Evolutionary conservation across 306 rosid genomes (phyloP).

Genomic region (Adenanthera pavonina): DNA sequence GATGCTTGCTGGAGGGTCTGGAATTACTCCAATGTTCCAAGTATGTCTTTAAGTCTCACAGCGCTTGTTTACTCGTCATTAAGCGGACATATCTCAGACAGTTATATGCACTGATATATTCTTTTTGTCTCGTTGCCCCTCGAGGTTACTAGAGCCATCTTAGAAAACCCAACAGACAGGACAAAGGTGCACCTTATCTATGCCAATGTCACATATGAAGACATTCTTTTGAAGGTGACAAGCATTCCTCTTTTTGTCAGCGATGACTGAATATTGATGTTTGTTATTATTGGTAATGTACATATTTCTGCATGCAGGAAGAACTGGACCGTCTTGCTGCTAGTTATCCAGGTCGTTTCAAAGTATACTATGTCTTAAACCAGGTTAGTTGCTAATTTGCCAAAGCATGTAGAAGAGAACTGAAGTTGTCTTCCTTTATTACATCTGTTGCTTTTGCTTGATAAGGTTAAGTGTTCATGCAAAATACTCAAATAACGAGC

Average conservation of each 20-base stretch:
- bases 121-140: constrained; percentile 28
- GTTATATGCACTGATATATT: not conserved
- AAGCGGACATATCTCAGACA: constrained; percentile 10
- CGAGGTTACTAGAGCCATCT: constrained; percentile 92
- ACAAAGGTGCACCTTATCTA: constrained; percentile 95
- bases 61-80: constrained; percentile 28
- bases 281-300: constrained; percentile 18
- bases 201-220: constrained; percentile 86
- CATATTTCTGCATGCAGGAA: constrained; percentile 59
- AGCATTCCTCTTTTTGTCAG: not conserved
- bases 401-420: not conserved
- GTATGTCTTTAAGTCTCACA: constrained; percentile 48
- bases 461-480: not conserved
- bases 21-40: constrained; percentile 99
- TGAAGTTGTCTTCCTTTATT: constrained; percentile 1
- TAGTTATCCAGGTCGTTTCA: constrained; percentile 75
- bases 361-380: constrained; percentile 76
- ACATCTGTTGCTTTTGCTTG: constrained; percentile 11
- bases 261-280: constrained; percentile 19
- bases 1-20: constrained; percentile 99
- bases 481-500: no score
- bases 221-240: constrained; percentile 89
- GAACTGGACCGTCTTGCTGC: constrained; percentile 79
- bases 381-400: constrained; percentile 61
- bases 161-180: constrained; percentile 87